Base-by-base conservation (phyloP, 2,329 filamentous ascomycete genomes). In the Grosmannia clavigera region DNA sequence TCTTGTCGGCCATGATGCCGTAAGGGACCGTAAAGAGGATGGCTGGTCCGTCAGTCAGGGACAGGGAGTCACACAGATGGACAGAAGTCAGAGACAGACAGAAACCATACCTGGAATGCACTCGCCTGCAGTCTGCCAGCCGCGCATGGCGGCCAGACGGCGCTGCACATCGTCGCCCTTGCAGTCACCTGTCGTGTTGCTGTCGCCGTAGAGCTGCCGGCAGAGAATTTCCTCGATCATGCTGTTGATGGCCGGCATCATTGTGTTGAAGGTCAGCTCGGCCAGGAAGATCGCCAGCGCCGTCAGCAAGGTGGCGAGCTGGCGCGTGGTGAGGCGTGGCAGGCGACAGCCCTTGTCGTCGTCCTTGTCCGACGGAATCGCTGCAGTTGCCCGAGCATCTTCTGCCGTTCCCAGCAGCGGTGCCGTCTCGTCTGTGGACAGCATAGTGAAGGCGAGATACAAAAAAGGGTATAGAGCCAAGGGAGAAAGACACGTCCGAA, bases 221-320 rank as follows among this genome's bases (percentile, higher is more conserved):
- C 81, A 84, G 53, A 81, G 75, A 54, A 82, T 74, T 58, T 75
- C 72, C 66, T 84, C 81, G 64, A 79, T 74, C 57, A 83, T 73
- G 58, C 77, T 75, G 57, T 75, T 77, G 53, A 70, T 66, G 0
- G 81, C 77, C 3, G 78, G 72, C 38, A 68, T 48, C 40, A 61
- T 40, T 19, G 70, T 64, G 59, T 61, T 66, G 22, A 62, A 66
- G 61, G 73, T 75, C 14, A 78, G 69, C 56, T 76, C 74, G 58
- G 77, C 63, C 51, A 79, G 63, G 57, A 79, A 70, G 50, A 81
- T 62, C 19, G 68, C 61, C 55, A 64, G 60, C 46, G 73, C 67
- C 62, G 65, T 65, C 50, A 72, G 64, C 9, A 71, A 14, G 58
- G 70, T 63, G 31, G 68, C 67, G 9, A 58, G 62, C 31, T 66